Conservation (phyloP, 169 alveolate genomes). For the Eimeria maxima region DNA sequence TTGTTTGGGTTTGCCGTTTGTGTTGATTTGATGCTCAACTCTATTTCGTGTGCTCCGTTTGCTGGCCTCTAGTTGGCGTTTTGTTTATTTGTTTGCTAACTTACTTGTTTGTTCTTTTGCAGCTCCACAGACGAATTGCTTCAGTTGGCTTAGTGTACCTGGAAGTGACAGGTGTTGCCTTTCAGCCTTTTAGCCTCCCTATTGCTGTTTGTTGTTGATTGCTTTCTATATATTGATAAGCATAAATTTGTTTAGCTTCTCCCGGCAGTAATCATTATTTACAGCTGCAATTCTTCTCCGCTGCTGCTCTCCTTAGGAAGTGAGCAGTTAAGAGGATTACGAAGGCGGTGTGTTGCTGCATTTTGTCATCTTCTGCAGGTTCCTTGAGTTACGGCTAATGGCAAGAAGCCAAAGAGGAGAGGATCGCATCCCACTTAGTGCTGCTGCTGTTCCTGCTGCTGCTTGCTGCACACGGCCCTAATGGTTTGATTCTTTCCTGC, state of each 20-base stretch:
- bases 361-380: background rate
- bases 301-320: background rate
- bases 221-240: too few species aligned
- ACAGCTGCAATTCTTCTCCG: too few species aligned
- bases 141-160: constrained; percentile 24
- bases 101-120: background rate
- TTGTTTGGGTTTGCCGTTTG: background rate
- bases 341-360: background rate
- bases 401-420: constrained; percentile 26
- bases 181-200: too few species aligned
- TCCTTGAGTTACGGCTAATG: constrained; percentile 57
- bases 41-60: background rate
- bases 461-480: constrained; percentile 11
- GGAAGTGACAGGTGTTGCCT: constrained; percentile 25
- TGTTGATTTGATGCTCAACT: background rate
- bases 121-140: background rate
- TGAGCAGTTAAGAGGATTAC: background rate
- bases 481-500: background rate
- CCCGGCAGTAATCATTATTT: too few species aligned
- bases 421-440: background rate
- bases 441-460: constrained; percentile 46
- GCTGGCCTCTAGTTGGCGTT: background rate
- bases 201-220: too few species aligned
- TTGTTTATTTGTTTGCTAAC: background rate
- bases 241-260: too few species aligned